A percentile compares a stretch with the other conserved stretches of the same genome.
Conservation (phyloP, 2,329 filamentous ascomycete genomes). For the Fusarium goolgardi region DNA sequence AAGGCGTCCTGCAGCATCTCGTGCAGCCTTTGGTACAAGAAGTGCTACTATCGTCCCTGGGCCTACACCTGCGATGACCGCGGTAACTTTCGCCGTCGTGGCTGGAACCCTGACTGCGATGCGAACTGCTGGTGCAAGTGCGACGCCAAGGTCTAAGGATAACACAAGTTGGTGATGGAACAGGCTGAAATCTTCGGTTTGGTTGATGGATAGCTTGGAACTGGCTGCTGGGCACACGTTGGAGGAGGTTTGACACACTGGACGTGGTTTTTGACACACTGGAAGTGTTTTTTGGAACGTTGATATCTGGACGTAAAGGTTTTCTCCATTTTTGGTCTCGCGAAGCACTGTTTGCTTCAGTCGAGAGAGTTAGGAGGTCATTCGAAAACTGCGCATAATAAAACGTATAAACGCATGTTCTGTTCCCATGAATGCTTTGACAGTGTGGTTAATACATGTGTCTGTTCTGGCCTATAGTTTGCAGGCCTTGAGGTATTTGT, state of each 20-base stretch:
- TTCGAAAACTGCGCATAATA: neutral
- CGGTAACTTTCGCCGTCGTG: conserved; percentile 1
- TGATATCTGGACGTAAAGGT: neutral
- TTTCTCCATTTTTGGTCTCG: neutral
- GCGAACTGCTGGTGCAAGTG: conserved; percentile 22
- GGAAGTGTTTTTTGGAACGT: neutral
- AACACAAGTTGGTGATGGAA: neutral
- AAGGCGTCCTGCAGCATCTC: neutral
- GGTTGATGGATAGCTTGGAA: neutral
- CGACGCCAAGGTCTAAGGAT: conserved; percentile 3
- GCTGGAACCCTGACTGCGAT: conserved; percentile 18
- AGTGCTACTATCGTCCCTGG: conserved; percentile 19
- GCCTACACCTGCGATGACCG: conserved; percentile 13
- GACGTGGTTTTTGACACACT: neutral
- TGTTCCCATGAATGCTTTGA: neutral
- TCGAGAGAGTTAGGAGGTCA: neutral
- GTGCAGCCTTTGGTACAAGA: conserved; percentile 9
- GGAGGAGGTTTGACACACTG: neutral
- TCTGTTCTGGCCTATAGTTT: neutral
- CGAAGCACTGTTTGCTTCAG: neutral
- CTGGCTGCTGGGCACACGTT: neutral
- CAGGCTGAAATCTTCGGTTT: neutral
- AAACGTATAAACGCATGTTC: neutral
- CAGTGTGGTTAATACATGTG: neutral
- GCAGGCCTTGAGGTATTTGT: rapidly evolving